Evolutionary conservation across 2,329 filamentous ascomycete species (phyloP), one percentile per base, ranked within the genome.

Genomic region (Calonectria hongkongensis): DNA sequence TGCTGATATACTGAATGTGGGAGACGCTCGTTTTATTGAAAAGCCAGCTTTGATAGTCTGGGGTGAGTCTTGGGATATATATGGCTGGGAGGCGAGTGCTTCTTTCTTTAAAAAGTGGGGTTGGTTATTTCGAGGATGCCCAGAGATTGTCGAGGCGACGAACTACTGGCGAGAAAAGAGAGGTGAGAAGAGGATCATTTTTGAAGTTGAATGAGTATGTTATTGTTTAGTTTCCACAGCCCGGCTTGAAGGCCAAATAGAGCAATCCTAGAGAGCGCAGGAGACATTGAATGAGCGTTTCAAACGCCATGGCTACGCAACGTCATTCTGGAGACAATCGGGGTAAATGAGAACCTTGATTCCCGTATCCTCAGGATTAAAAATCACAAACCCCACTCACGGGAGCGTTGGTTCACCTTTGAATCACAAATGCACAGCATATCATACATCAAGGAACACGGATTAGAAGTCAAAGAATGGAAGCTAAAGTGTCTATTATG

Each of bases 31-130:
- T 13, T n/a, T 41, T 1, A 10, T 2, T 15, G 54, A 58, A 0
- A 58, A 58, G n/a, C 33, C 54, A 8, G 39, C 54, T 5, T 12
- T 58, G 33, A 58, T 58, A n/a, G 54, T 58, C 30, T 58, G 54
- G 54, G 51, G 54, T 8, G 33, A 58, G n/a, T 13, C 54, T 13
- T 58, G 54, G 54, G 54, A 58, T 13, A 21, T 13, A 2, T 13
- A 13, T 5, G 54, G 54, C n/a, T 58, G 54, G 54, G 54, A 58
- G 54, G 54, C 54, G 2, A 41, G 15, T 8, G 33, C 54, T 39
- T 7, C 54, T 3, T 58, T 58, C 54, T 58, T 58, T 58, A 36
- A 15, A 3, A 58, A 41, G 28, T 58, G 54, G 54, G 54, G 54
- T 16, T 58, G 54, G 54, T 33, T 58, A 8, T 33, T 21, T 27